Conservation (phyloP, 106 monocot species). For the Phalaenopsis equestris region DNA sequence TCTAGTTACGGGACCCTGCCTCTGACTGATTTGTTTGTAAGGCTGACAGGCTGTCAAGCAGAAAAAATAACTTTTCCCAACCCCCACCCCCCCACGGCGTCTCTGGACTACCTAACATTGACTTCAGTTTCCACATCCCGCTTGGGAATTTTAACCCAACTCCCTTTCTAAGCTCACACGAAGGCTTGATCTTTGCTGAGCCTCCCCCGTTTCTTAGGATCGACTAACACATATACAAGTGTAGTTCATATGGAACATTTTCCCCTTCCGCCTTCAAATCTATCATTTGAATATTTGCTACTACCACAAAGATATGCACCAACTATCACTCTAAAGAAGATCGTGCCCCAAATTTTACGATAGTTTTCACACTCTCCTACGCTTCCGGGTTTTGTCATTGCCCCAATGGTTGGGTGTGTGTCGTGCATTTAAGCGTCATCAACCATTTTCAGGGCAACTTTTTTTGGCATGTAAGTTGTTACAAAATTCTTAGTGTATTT, state of each 20-base stretch:
- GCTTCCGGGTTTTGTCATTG: background rate
- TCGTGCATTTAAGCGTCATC: background rate
- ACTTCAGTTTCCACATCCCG: background rate
- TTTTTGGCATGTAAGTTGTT: background rate
- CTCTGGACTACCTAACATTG: no score
- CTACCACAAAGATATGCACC: background rate
- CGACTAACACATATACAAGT: conserved; percentile 3
- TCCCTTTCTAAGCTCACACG: background rate
- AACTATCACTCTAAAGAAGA: background rate
- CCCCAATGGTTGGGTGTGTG: background rate
- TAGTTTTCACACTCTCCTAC: background rate
- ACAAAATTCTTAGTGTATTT: background rate
- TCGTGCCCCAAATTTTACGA: background rate
- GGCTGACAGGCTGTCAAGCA: background rate
- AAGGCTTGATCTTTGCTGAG: background rate
- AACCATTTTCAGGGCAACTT: background rate
- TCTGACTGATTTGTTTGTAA: background rate
- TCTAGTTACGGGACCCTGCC: conserved; percentile 18
- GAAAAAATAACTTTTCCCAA: no score
- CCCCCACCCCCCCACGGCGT: no score
- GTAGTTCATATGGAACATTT: conserved; percentile 2
- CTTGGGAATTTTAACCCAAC: background rate
- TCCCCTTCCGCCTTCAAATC: conserved; percentile 1
- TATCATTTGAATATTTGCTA: conserved; percentile 10
- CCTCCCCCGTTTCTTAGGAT: background rate